These are phyloP conservation scores for Puccinia coronata DNA, from an alignment of 1,284 basidiomycete genomes.

Conservation along the genomic window DNA sequence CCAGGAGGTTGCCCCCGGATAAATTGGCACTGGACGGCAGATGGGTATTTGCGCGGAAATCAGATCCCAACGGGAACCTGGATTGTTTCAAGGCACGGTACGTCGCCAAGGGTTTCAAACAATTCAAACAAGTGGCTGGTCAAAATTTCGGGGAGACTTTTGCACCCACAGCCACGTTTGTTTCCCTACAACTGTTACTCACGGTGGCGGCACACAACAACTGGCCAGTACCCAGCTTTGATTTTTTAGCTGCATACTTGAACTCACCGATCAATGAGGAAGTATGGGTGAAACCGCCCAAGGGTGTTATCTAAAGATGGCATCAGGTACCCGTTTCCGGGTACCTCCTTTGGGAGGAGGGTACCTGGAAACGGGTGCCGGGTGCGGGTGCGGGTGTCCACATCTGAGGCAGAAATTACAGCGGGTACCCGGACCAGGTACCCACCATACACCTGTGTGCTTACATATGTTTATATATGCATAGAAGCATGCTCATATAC, in stretches of 20 bases:
- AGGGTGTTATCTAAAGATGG: too few relatives aligned
- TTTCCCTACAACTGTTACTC: background rate
- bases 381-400: too few relatives aligned
- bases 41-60: slow-evolving; percentile 11
- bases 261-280: background rate
- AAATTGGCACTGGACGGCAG: background rate
- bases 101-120: slow-evolving; percentile 2
- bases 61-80: background rate
- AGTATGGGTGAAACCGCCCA: slow-evolving; percentile 14
- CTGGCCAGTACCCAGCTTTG: slow-evolving; percentile 21
- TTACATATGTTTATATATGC: too few relatives aligned
- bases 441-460: too few relatives aligned
- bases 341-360: too few relatives aligned
- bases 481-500: too few relatives aligned
- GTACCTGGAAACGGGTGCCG: too few relatives aligned
- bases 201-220: background rate
- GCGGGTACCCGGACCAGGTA: too few relatives aligned
- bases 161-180: slow-evolving; percentile 31
- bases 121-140: too few relatives aligned
- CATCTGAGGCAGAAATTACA: too few relatives aligned
- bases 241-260: slow-evolving; percentile 28
- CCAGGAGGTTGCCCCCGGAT: background rate
- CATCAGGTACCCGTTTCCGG: too few relatives aligned
- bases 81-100: background rate
- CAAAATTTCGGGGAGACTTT: slow-evolving; percentile 25